These are phyloP conservation scores for Gautieria morchelliformis DNA, from an alignment of 768 basidiomycete genomes.

Conservation along the genomic window DNA sequence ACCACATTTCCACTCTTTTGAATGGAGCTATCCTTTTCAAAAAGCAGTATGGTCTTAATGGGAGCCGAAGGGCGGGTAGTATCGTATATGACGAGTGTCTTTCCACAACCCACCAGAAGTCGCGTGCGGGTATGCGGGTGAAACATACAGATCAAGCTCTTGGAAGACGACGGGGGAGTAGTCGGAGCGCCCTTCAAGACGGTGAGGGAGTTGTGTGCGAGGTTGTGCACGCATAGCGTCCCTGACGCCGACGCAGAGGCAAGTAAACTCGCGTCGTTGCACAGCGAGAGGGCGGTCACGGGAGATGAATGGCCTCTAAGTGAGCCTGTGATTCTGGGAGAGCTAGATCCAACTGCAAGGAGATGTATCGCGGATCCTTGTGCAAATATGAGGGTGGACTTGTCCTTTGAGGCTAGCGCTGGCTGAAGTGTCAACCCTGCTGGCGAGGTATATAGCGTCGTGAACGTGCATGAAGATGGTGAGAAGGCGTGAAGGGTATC, in stretches of 20 bases:
- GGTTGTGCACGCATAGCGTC: slow-evolving; percentile 51
- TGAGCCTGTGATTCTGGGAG: slow-evolving; percentile 34
- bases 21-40: slow-evolving; percentile 20
- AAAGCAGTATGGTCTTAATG: slow-evolving; percentile 39
- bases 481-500: slow-evolving; percentile 46
- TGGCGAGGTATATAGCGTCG: slow-evolving; percentile 31
- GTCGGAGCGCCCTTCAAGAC: slow-evolving; percentile 44
- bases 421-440: slow-evolving; percentile 20
- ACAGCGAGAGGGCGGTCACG: slow-evolving; percentile 47
- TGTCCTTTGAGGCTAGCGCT: slow-evolving; percentile 26
- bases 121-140: slow-evolving; percentile 54
- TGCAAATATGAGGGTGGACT: slow-evolving; percentile 35
- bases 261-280: slow-evolving; percentile 47
- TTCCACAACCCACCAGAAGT: slow-evolving; percentile 45
- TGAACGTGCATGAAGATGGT: slow-evolving; percentile 31
- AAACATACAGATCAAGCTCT: slow-evolving; percentile 34
- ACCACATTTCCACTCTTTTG: slow-evolving; percentile 37
- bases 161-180: slow-evolving; percentile 26
- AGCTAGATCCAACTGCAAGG: slow-evolving; percentile 35
- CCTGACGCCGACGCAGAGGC: slow-evolving; percentile 40
- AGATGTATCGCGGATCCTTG: slow-evolving; percentile 36
- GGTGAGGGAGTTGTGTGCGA: slow-evolving; percentile 43
- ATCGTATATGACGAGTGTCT: slow-evolving; percentile 53
- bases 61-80: slow-evolving; percentile 44
- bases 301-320: slow-evolving; percentile 42